Conservation (phyloP, 192 early-diverging fungal species). For the Backusella circina region DNA sequence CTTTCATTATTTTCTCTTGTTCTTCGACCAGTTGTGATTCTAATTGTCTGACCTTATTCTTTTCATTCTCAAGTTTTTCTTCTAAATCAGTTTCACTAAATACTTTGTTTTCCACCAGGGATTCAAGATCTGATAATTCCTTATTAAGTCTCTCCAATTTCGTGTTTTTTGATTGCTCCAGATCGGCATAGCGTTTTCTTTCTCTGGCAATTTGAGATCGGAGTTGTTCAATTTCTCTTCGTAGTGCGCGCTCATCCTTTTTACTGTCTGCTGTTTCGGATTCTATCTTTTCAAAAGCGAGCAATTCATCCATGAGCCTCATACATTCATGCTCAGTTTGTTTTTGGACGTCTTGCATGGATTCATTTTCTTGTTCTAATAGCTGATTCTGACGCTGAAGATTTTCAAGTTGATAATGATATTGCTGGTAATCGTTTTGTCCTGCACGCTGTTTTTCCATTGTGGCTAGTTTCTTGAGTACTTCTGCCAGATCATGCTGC, state of each 20-base stretch:
- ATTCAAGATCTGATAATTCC: conserved; percentile 62
- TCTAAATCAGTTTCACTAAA: conserved; percentile 70
- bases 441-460: conserved; percentile 4
- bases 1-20: neutral
- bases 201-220: conserved; percentile 44
- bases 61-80: conserved; percentile 48
- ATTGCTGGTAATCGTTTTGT: neutral
- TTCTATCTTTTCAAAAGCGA: conserved; percentile 52
- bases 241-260: neutral
- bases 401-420: neutral
- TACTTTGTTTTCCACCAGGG: conserved; percentile 69
- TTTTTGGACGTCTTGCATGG: conserved; percentile 55
- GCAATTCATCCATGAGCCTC: conserved; percentile 71
- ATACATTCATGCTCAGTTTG: conserved; percentile 72
- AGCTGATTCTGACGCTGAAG: conserved; percentile 31
- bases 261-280: neutral
- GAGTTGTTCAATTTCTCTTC: conserved; percentile 7
- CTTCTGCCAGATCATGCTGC: conserved; percentile 4
- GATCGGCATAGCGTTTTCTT: conserved; percentile 49
- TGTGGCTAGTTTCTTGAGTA: neutral
- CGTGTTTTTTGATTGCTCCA: conserved; percentile 56
- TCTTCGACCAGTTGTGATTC: conserved; percentile 36
- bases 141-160: conserved; percentile 60
- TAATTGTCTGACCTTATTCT: conserved; percentile 37
- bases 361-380: conserved; percentile 47